Conservation (phyloP, 352 stramenopile genomes). For the Phytophthora pluvialis region DNA sequence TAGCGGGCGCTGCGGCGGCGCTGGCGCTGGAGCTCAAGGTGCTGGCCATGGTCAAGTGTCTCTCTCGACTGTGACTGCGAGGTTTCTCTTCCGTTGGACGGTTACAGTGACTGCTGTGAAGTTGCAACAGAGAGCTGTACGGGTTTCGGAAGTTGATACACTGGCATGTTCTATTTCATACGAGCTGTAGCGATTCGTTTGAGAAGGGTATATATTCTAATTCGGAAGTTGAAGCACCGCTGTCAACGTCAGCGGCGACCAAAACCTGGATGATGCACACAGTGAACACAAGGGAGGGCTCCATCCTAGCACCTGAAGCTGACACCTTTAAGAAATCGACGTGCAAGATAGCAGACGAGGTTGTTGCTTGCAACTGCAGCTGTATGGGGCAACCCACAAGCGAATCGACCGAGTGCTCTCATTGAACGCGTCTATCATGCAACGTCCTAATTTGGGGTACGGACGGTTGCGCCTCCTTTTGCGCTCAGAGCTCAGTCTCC, state of each 20-base stretch:
- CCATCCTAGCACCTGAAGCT: too few relatives aligned
- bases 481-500: background rate
- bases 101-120: conserved; percentile 2
- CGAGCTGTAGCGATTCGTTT: background rate
- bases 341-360: too few relatives aligned
- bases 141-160: background rate
- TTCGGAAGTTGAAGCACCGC: conserved; percentile 12
- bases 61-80: background rate
- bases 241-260: conserved; percentile 10
- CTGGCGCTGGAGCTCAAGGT: conserved; percentile 30
- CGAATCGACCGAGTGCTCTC: too few relatives aligned
- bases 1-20: conserved; percentile 34
- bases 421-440: background rate
- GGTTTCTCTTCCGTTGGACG: conserved; percentile 15
- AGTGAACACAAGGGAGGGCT: too few relatives aligned
- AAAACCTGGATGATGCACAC: background rate
- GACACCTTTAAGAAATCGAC: too few relatives aligned
- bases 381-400: too few relatives aligned
- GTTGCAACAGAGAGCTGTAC: background rate
- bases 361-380: too few relatives aligned
- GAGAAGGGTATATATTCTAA: background rate
- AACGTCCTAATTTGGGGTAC: conserved; percentile 30
- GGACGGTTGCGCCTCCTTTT: conserved; percentile 11
- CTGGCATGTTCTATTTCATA: background rate
- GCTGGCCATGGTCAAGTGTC: conserved; percentile 27